These are phyloP conservation scores for Boletellus emodensis DNA, from an alignment of 768 basidiomycete genomes.

Conservation along the genomic window DNA sequence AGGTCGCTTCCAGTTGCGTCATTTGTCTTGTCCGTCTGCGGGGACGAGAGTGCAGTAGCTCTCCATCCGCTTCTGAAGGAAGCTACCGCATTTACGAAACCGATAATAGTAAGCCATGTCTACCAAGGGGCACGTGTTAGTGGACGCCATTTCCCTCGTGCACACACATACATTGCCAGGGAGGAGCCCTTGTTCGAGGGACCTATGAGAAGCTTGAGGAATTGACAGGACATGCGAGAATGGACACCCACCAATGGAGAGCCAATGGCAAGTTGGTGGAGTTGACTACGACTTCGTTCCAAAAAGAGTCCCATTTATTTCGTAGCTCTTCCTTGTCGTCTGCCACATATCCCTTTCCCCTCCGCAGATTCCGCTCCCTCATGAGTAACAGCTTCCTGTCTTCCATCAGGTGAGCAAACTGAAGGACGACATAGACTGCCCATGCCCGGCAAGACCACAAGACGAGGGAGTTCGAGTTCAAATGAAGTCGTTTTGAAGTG, in stretches of 20 bases:
- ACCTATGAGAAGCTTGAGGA: constrained; percentile 42
- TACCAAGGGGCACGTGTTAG: constrained; percentile 17
- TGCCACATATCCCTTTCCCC: constrained; percentile 50
- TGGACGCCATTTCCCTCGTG: not conserved
- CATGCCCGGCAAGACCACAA: constrained; percentile 80
- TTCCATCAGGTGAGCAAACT: constrained; percentile 68
- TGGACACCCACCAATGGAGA: constrained; percentile 65
- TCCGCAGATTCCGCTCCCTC: constrained; percentile 53
- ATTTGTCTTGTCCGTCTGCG: not conserved
- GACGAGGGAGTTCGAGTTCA: constrained; percentile 48
- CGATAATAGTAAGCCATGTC: constrained; percentile 40
- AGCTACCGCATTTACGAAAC: constrained; percentile 48
- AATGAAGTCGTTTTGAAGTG: constrained; percentile 37
- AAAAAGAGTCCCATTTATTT: constrained; percentile 61
- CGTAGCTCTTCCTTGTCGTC: constrained; percentile 54
- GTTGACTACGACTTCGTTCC: constrained; percentile 71
- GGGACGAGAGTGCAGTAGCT: constrained; percentile 45
- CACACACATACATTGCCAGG: constrained; percentile 52
- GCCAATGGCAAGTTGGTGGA: constrained; percentile 77
- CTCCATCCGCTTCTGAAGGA: constrained; percentile 71
- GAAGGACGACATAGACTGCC: constrained; percentile 74
- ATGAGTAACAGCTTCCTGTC: constrained; percentile 57
- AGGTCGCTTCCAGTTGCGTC: constrained; percentile 3
- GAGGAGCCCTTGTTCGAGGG: constrained; percentile 62
- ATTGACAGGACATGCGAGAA: not conserved